These are phyloP conservation scores for Pseudogymnoascus sp. DNA, from an alignment of 2,329 filamentous ascomycete species.

Conservation along the genomic window DNA sequence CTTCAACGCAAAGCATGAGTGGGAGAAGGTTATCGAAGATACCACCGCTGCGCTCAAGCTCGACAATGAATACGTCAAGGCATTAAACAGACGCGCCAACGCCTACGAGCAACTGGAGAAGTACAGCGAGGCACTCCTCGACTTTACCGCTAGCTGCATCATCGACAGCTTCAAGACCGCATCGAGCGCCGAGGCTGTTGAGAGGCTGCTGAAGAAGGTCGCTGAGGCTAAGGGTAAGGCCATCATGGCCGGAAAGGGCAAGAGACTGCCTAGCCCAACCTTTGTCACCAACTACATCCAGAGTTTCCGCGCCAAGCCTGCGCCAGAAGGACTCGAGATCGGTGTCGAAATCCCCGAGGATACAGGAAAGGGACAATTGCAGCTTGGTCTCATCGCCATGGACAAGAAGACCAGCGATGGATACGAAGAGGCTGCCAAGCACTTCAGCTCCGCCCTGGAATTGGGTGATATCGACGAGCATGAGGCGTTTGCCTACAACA, in stretches of 20 bases:
- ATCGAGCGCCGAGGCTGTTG: constrained; percentile 78
- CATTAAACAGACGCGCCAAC: constrained; percentile 90
- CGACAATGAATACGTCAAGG: constrained; percentile 95
- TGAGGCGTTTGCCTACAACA: constrained; percentile 90
- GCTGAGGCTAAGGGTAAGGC: constrained; percentile 89
- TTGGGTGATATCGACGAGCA: constrained; percentile 71
- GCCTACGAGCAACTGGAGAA: constrained; percentile 90
- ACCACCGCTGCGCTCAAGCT: constrained; percentile 91
- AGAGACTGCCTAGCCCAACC: constrained; percentile 88
- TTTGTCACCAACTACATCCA: constrained; percentile 99
- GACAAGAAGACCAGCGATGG: constrained; percentile 82
- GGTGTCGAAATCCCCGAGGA: constrained; percentile 69
- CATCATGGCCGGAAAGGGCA: constrained; percentile 71
- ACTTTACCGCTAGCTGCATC: constrained; percentile 98
- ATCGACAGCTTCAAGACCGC: constrained; percentile 97
- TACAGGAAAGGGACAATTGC: constrained; percentile 78
- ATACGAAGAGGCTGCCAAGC: constrained; percentile 79
- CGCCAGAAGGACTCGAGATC: constrained; percentile 78
- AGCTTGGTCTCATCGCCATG: constrained; percentile 74
- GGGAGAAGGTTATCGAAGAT: constrained; percentile 95
- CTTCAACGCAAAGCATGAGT: constrained; percentile 87
- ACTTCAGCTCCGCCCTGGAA: constrained; percentile 85
- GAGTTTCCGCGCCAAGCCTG: constrained; percentile 82
- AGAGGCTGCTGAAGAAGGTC: constrained; percentile 91
- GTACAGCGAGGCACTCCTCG: constrained; percentile 89